Conservation (phyloP, 768 basidiomycete genomes). For the Boletus rubropictus region DNA sequence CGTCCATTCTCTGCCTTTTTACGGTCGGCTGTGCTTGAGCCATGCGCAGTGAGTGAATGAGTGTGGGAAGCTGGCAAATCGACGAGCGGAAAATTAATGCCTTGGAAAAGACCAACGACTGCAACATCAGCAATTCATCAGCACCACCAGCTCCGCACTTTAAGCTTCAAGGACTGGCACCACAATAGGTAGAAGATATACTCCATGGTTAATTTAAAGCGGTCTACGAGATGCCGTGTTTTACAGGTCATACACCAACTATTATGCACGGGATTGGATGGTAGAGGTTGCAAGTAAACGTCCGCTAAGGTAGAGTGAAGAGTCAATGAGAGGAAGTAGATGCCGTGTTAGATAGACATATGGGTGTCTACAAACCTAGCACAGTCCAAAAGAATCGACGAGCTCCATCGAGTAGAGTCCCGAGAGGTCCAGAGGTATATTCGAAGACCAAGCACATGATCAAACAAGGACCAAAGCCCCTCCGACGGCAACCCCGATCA, state of each 20-base stretch:
- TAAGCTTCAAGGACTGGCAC: not conserved
- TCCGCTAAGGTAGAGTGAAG: slow-evolving; percentile 23
- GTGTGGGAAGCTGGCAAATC: not conserved
- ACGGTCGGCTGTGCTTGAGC: slow-evolving; percentile 24
- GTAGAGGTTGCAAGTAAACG: slow-evolving; percentile 12
- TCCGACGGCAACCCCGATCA: slow-evolving; percentile 45
- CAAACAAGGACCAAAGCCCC: slow-evolving; percentile 45
- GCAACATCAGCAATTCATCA: not conserved
- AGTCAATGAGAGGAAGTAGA: slow-evolving; percentile 25
- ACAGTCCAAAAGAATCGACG: slow-evolving; percentile 16
- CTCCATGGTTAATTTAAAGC: not conserved
- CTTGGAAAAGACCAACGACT: not conserved
- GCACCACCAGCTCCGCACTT: not conserved
- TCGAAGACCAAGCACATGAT: slow-evolving; percentile 5
- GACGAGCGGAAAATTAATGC: not conserved
- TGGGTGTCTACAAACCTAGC: slow-evolving; percentile 15
- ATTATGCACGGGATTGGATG: slow-evolving; percentile 15
- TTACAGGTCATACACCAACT: slow-evolving; percentile 21
- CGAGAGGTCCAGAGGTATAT: slow-evolving; percentile 7
- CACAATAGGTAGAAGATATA: not conserved
- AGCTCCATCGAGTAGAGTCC: slow-evolving; percentile 12
- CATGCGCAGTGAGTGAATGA: slow-evolving; percentile 9
- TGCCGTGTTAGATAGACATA: slow-evolving; percentile 18
- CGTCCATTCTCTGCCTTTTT: slow-evolving; percentile 43
- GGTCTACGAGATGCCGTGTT: slow-evolving; percentile 19